These are phyloP conservation scores for Claviceps purpurea DNA, from an alignment of 2,329 filamentous ascomycete genomes.

Conservation along the genomic window DNA sequence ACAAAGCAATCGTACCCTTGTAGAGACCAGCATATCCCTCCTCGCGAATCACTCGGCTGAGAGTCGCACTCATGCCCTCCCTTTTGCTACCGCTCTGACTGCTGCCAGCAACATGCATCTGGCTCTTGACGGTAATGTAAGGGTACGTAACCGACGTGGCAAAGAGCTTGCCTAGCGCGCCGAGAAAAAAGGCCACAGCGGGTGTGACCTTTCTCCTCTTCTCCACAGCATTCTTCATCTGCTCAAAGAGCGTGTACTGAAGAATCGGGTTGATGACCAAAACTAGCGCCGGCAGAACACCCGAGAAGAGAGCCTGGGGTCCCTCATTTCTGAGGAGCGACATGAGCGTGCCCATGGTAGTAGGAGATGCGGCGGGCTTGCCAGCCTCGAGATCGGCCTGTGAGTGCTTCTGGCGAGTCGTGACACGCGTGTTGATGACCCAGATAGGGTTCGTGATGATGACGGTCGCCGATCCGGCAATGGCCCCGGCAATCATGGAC, in stretches of 20 bases:
- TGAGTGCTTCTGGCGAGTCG: conserved; percentile 57
- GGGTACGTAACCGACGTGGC: conserved; percentile 92
- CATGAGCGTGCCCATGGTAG: conserved; percentile 70
- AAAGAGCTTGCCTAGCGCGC: conserved; percentile 85
- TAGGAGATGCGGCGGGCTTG: conserved; percentile 33
- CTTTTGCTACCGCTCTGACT: conserved; percentile 49
- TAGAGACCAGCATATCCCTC: conserved; percentile 91
- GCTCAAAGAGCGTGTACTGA: conserved; percentile 97
- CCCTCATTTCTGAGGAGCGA: conserved; percentile 75
- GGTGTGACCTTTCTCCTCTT: conserved; percentile 62
- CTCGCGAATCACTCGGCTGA: conserved; percentile 68
- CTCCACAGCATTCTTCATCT: conserved; percentile 87
- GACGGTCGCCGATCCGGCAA: conserved; percentile 89
- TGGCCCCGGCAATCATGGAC: conserved; percentile 86
- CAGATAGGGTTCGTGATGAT: conserved; percentile 97
- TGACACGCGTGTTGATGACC: conserved; percentile 98
- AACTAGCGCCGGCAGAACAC: conserved; percentile 82
- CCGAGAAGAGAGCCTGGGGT: conserved; percentile 71
- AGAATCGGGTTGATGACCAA: conserved; percentile 96
- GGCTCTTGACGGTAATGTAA: conserved; percentile 97
- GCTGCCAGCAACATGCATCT: conserved; percentile 75
- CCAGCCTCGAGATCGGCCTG: conserved; percentile 30
- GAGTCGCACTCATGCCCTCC: conserved; percentile 65
- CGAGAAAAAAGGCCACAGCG: conserved; percentile 77
- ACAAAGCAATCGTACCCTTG: conserved; percentile 46